Base-by-base conservation (phyloP, 2,329 filamentous ascomycete species). In the Botryotinia calthae region DNA sequence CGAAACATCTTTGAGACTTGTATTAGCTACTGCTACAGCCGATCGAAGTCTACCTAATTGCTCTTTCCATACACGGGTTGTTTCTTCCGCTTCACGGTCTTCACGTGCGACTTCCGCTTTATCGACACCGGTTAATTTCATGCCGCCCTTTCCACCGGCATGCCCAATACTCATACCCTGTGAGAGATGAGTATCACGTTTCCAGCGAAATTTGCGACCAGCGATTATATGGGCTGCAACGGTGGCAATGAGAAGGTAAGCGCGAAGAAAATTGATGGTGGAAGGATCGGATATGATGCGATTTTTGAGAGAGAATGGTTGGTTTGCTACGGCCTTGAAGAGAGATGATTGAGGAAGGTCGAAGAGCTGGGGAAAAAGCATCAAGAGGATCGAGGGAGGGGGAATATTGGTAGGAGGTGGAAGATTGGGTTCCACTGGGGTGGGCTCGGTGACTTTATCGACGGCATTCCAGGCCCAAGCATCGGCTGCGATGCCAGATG, bases 41-140 rank as follows among this genome's bases (percentile, higher is more conserved):
- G 90, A 90, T 74, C 93, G 89, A 72, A 98, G 86, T 72, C 91
- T 85, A 2, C 94, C 93, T 31, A 95, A 86, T 74, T 94, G 88
- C 70, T 90, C 88, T 79, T 89, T 90, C 94, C 94, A 98, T 22
- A 87, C 85, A 22, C 87, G 86, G 1, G 94, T 86, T 5, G 94
- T 89, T 79, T 97, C 95, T 12, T 91, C 88, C 0, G 90, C 92
- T 82, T 97, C 94, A 76, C 94, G 88, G 76, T 97, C 92, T 83
- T 98, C 95, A 73, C 93, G 91, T 37, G 88, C 86, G n/a, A 88
- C 86, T 81, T 98, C 94, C 5, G 90, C 88, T 82, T 92, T 95
- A 82, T 97, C 95, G 58, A 98, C 85, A 20, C 93, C 92, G 0
- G 91, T 89, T 31, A 98, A 87, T 82, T 98, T 98, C 95, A 98